Evolutionary conservation across 2,329 filamentous ascomycete species (phyloP).

Genomic region (Penicillium sp.): DNA sequence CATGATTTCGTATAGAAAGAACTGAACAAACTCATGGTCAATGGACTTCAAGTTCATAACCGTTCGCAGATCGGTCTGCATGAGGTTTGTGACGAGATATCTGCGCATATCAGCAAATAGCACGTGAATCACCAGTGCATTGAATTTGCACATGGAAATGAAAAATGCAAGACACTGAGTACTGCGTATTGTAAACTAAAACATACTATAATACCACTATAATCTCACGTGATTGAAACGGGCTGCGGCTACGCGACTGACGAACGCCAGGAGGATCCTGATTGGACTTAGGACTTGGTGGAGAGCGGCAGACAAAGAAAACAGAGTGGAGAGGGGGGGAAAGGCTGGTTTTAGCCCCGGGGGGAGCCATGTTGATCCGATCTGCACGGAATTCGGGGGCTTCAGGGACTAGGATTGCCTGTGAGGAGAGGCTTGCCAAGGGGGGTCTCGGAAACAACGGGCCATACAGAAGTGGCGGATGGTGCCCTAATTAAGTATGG

Average conservation of each 20-base stretch:
- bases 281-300: constrained; percentile 10
- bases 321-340: background rate
- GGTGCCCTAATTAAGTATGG: constrained; percentile 1
- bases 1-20: no score
- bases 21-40: no score
- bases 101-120: no score
- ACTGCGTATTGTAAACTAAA: background rate
- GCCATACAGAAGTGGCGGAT: constrained; percentile 1
- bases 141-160: no score
- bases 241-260: constrained; percentile 23
- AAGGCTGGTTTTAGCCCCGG: constrained; percentile 6
- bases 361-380: constrained; percentile 18
- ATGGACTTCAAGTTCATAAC: no score
- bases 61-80: no score
- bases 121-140: no score
- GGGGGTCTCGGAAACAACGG: constrained; percentile 4
- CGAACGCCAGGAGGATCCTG: constrained; percentile 6
- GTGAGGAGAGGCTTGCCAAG: constrained; percentile 4
- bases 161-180: background rate
- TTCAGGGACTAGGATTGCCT: constrained; percentile 7
- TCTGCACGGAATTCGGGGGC: constrained; percentile 20
- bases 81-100: no score
- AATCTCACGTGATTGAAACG: constrained; percentile 12
- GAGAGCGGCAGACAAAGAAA: constrained; percentile 8
- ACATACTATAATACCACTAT: background rate